Base-by-base conservation (phyloP, 768 basidiomycete genomes). In the Clavaria fumosa region DNA sequence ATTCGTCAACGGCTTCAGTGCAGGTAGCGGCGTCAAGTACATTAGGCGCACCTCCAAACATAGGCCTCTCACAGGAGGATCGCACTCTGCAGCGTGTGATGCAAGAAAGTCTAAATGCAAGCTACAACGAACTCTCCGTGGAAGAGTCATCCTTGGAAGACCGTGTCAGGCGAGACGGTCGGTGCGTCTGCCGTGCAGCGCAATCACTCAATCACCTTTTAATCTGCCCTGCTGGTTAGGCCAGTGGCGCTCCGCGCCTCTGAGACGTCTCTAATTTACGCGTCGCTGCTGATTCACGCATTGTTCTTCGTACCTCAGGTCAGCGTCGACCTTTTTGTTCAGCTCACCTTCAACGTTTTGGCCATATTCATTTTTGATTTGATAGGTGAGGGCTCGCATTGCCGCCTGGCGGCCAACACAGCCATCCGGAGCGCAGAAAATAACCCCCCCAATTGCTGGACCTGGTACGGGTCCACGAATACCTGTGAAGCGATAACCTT, bases 231-330 rank as follows among this genome's bases (percentile, higher is more conserved):
- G 23, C 35, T 30, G 33, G 38, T 5, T 30, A 85, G 81, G n/a
- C 82, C 82, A 9, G 66, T 84, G 22, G 75, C 75, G 5, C 46
- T 84, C 15, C 77, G 81, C 17, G 67, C 78, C 1, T 67, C 70
- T 14, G 46, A 52, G 15, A 54, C 70, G 1, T 56, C 60, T 1
- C 55, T 70, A 19, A 65, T 67, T 2, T 75, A 79, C 43, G 75
- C 75, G 17, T 69, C 75, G 1, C 55, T 81, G 48, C 65, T 82
- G 36, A 22, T 39, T 34, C 75, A 78, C 51, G 72, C 69, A 0
- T 47, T 85, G 3, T 81, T 69, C 50, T 70, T 67, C 42, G 64
- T 85, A 4, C 82, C 82, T 2, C 81, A 84, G 63, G 67, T 84
- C 31, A 64, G n/a, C n/a, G n/a, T n/a, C n/a, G n/a, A n/a, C n/a